Base-by-base conservation (phyloP, 352 stramenopile genomes). In the Plasmopara halstedii region DNA sequence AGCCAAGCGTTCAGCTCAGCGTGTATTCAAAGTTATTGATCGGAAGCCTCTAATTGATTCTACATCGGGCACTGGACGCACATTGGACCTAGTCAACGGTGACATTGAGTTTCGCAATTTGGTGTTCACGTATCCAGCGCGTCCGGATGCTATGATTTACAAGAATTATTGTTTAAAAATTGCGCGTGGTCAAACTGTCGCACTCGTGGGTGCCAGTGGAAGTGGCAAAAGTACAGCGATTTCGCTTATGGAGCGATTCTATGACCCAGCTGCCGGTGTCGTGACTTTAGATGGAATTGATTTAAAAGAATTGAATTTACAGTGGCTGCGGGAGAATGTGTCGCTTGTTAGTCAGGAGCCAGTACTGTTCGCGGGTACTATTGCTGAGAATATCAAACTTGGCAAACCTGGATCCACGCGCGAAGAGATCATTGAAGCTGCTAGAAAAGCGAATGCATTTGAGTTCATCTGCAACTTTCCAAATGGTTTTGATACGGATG, bases 141-240 rank as follows among this genome's bases (percentile, higher is more conserved):
- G 59, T 26, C 55, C 59, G 10, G 59, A 68, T n/a, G 59, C 59
- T 15, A 62, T 58, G 25, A 68, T 68, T 32, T 68, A 68, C 50
- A 68, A 58, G 46, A 68, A 68, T 4, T 68, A 68, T 32, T 53
- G 29, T 27, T 34, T 68, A 36, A 68, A 64, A 29, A 55, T 68
- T 26, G 46, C 40, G 15, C 54, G 59, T 23, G 59, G 59, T n/a
- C 59, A 68, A 26, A 68, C 59, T 31, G 59, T 68, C 9, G 59
- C 59, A 15, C 55, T 68, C 20, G 59, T 68, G 3, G 59, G 59
- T 14, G 59, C 50, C 6, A 68, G 59, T 35, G 59, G 59, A 23
- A 68, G 59, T 11, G 59, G 59, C 15, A 68, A 68, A 32, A 68
- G 59, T 40, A 68, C 59, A 8, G 59, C 59, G 18, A 68, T 68